phyloP scores from a whole-genome alignment of 768 basidiomycete genomes.

The Naganishia onofrii region DNA sequence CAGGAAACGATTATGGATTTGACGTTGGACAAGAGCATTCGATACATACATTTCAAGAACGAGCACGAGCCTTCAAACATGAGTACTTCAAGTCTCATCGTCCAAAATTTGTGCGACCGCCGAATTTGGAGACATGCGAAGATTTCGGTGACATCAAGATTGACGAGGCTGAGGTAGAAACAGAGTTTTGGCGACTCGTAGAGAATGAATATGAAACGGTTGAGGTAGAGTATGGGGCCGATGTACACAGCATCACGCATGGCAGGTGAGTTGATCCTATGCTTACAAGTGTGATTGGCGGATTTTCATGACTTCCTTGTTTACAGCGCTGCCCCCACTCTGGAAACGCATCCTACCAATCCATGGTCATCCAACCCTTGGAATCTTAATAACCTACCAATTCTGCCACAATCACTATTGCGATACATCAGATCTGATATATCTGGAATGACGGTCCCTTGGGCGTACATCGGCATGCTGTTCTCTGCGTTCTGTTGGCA shows the following conservation, averaged over 20 bases:
- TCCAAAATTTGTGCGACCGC: constrained; percentile 33
- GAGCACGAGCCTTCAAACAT: constrained; percentile 82
- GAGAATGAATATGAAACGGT: constrained; percentile 85
- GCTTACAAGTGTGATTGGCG: no score
- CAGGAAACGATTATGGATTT: constrained; percentile 94
- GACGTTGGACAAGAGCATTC: constrained; percentile 97
- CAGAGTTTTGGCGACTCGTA: constrained; percentile 95
- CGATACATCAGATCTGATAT: constrained; percentile 98
- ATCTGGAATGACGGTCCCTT: constrained; percentile 98
- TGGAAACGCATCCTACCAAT: constrained; percentile 87
- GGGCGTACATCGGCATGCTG: constrained; percentile 98
- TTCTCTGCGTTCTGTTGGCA: constrained; percentile 99
- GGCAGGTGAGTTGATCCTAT: constrained; percentile 58
- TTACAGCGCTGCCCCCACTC: constrained; percentile 80
- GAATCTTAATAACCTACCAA: constrained; percentile 98
- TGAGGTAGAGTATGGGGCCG: constrained; percentile 98
- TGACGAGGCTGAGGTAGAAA: constrained; percentile 80
- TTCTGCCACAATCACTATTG: constrained; percentile 83
- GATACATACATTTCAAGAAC: constrained; percentile 82
- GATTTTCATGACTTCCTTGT: not conserved
- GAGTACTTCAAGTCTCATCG: constrained; percentile 78
- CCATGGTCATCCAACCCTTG: constrained; percentile 85
- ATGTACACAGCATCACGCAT: constrained; percentile 94
- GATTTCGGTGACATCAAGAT: constrained; percentile 58
- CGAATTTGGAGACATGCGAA: constrained; percentile 34